These are phyloP conservation scores for Mycena metata DNA, from an alignment of 768 basidiomycete species.

Conservation along the genomic window DNA sequence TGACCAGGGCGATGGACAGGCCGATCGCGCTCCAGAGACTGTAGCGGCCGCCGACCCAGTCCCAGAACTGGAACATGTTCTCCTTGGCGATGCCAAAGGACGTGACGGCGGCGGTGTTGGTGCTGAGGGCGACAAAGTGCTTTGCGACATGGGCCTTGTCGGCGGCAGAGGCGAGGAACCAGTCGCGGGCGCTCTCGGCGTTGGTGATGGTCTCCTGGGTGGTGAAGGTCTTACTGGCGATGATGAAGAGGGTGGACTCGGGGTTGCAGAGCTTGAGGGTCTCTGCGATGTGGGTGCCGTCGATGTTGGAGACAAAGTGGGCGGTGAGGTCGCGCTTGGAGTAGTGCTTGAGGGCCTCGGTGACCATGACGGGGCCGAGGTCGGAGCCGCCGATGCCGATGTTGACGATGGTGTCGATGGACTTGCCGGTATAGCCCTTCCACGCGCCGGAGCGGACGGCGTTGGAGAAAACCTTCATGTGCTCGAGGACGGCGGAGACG, in stretches of 20 bases:
- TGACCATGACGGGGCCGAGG: conserved; percentile 98
- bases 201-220: conserved; percentile 99
- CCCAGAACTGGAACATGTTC: conserved; percentile 99
- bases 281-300: conserved; percentile 97
- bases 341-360: conserved; percentile 96
- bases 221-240: conserved; percentile 99
- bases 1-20: conserved; percentile 91
- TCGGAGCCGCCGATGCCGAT: conserved; percentile 99
- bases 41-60: conserved; percentile 99
- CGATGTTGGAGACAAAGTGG: conserved; percentile 97
- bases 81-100: conserved; percentile 90
- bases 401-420: conserved; percentile 95
- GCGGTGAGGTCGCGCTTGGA: conserved; percentile 88
- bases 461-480: conserved; percentile 93
- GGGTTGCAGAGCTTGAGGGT: conserved; percentile 84
- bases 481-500: conserved; percentile 85
- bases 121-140: conserved; percentile 98
- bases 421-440: conserved; percentile 98
- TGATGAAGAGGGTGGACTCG: conserved; percentile 96
- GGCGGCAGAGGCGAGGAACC: conserved; percentile 90
- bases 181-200: conserved; percentile 91
- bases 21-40: conserved; percentile 99
- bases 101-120: conserved; percentile 94
- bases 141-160: conserved; percentile 96
- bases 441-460: conserved; percentile 87